Evolutionary conservation across 2,329 filamentous ascomycete species (phyloP), one percentile per base, ranked within the genome.

Genomic region (Cytospora paraplurivora): DNA sequence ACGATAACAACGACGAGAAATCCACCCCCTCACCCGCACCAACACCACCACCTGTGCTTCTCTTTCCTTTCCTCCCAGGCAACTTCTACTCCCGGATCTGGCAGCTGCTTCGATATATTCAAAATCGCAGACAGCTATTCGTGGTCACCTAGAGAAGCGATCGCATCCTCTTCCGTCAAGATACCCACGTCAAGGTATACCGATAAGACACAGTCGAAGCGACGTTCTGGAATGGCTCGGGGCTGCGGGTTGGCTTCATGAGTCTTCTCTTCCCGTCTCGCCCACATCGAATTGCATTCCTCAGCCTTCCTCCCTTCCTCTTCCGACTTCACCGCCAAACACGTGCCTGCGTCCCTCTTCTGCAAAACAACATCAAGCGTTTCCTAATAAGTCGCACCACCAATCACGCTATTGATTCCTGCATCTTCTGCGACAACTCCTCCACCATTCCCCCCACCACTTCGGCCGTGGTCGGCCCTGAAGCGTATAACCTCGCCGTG

Each of bases 141-240:
- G 33, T 47, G 33, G 35, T 27, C 44, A 34, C 17, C 41, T 58
- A 19, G 10, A 47, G 44, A 47, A 47, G 44, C 44, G 44, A 47
- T n/a, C 44, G 44, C n/a, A 19, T 47, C 44, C 7, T 47, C 21
- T 47, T n/a, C 44, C 44, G 21, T 37, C 35, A 7, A 37, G 17
- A 44, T n/a, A 6, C 44, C 7, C 44, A 6, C 44, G 19, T 17
- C n/a, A 47, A 47, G 44, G 44, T 47, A 47, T 47, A 47, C 44
- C 44, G 44, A 47, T n/a, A 19, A 47, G n/a, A 21, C 53, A 38
- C 53, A 56, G 35, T n/a, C n/a, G 19, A 34, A 7, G 13, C 27
- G 13, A 56, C 52, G 19, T 61, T 34, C 52, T 64, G 62, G 52
- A 17, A 56, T 64, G 62, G 57, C 33, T 53, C 54, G 34, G 52